Base-by-base conservation (phyloP, 441 rosid species). In the Geranium incanum region DNA sequence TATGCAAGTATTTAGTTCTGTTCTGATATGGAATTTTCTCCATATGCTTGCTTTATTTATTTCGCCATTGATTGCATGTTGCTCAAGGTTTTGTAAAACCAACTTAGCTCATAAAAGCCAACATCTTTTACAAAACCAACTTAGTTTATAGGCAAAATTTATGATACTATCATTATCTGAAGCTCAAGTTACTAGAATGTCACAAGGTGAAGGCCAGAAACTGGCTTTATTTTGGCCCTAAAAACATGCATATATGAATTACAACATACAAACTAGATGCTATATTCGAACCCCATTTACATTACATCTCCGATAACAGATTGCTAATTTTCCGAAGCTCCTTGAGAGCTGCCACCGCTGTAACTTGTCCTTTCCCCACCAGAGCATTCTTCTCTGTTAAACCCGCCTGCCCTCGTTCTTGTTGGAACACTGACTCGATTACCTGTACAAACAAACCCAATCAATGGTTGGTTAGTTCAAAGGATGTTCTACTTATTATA, bases 291-390 rank as follows among this genome's bases (percentile, higher is more conserved):
- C 33, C 33, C 33, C 33, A 28, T 28, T 28, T 28, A 28, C 33
- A 28, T 94, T 86, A 89, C 97, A 89, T 92, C 80, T 94, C 94
- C n/a, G 90, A 84, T 73, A 94, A 79, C 66, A 89, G 82, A 82
- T 88, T 89, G 89, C 99, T 94, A 69, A 92, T 92, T 79, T 89
- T 90, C 72, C 97, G 87, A 66, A 94, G 96, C 91, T 94, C 99
- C 65, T 84, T 85, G 18, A 94, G 87, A 68, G 97, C 99, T 71
- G 90, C 78, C 78, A 87, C 67, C 36, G 97, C 97, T 1, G 95
- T 92, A 67, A 77, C 88, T 82, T 92, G 99, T 37, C 94, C 93
- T 81, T 88, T 90, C 36, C 85, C 98, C 23, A 91, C 95, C 23
- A 91, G 3, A 60, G 66, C 83, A 75, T 75, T 84, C 75, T 76